These are phyloP conservation scores for Colletotrichum nymphaeae DNA, from an alignment of 2,329 filamentous ascomycete species.

Conservation along the genomic window DNA sequence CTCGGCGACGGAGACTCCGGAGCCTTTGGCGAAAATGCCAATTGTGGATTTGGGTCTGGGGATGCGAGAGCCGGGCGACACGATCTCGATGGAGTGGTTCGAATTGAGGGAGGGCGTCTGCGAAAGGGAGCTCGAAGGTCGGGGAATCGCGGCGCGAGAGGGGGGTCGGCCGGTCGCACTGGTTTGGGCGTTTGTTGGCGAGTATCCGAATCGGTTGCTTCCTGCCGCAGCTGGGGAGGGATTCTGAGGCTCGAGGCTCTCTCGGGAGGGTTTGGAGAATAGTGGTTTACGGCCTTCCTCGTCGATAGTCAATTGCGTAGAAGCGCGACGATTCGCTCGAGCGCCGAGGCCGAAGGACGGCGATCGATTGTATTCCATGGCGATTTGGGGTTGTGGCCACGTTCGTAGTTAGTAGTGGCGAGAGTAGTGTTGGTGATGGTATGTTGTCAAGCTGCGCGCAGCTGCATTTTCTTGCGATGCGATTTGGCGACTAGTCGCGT, in stretches of 20 bases:
- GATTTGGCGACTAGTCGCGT: conserved; percentile 28
- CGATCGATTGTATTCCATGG: conserved; percentile 41
- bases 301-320: conserved; percentile 46
- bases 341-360: conserved; percentile 35
- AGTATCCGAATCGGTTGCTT: conserved; percentile 34
- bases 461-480: conserved; percentile 30
- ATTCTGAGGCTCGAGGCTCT: conserved; percentile 30
- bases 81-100: conserved; percentile 28
- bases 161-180: conserved; percentile 1
- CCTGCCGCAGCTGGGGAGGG: conserved; percentile 19
- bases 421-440: background rate
- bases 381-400: conserved; percentile 10
- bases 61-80: conserved; percentile 46
- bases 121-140: conserved; percentile 32
- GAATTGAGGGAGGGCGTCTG: conserved; percentile 34
- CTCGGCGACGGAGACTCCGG: conserved; percentile 52
- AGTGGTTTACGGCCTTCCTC: conserved; percentile 54
- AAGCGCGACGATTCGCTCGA: conserved; percentile 40
- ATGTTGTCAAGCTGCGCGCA: conserved; percentile 21
- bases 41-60: conserved; percentile 44
- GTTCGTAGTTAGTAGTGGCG: conserved; percentile 2
- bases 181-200: conserved; percentile 25
- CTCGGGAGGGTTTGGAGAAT: conserved; percentile 44
- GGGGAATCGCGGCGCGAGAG: conserved; percentile 40
- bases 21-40: conserved; percentile 34